Conservation (phyloP, 371 early-diverging fungal genomes). For the Capniomyces stellatus region DNA sequence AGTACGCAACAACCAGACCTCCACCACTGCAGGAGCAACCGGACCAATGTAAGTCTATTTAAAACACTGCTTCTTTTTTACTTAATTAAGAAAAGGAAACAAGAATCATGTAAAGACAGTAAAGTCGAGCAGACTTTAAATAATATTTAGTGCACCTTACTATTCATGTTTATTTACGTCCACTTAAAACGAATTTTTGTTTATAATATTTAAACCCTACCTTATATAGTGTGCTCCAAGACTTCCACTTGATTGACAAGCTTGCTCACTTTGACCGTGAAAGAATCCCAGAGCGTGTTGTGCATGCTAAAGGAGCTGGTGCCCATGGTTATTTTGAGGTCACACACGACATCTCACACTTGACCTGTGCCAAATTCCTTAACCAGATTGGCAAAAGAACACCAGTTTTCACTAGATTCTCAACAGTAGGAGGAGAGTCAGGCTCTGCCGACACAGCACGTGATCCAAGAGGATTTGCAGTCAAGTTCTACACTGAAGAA, state of each 20-base stretch:
- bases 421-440: slow-evolving; percentile 60
- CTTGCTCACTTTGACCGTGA: slow-evolving; percentile 72
- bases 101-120: too few species aligned
- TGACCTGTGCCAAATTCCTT: slow-evolving; percentile 59
- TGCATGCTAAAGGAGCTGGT: slow-evolving; percentile 68
- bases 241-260: slow-evolving; percentile 59
- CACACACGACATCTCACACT: slow-evolving; percentile 46
- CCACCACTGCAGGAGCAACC: slow-evolving; percentile 32
- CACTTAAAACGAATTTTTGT: slow-evolving; percentile 44
- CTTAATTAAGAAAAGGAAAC: too few species aligned
- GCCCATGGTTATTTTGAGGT: slow-evolving; percentile 71
- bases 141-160: slow-evolving; percentile 44
- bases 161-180: too few species aligned
- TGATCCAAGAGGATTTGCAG: slow-evolving; percentile 59
- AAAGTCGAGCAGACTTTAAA: too few species aligned
- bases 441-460: slow-evolving; percentile 57
- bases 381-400: slow-evolving; percentile 51
- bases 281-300: slow-evolving; percentile 65
- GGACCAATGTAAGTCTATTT: slow-evolving; percentile 24
- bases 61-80: slow-evolving; percentile 22
- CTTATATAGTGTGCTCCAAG: slow-evolving; percentile 56
- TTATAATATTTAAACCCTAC: slow-evolving; percentile 37
- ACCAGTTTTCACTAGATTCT: slow-evolving; percentile 60
- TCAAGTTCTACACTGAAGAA: slow-evolving; percentile 63
- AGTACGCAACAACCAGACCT: slow-evolving; percentile 42